Percentiles rank a stretch among this genome's conserved stretches.
These are phyloP conservation scores for Teratosphaeria pseudoeucalypti DNA, from an alignment of 2,329 filamentous ascomycete genomes.

Conservation along the genomic window DNA sequence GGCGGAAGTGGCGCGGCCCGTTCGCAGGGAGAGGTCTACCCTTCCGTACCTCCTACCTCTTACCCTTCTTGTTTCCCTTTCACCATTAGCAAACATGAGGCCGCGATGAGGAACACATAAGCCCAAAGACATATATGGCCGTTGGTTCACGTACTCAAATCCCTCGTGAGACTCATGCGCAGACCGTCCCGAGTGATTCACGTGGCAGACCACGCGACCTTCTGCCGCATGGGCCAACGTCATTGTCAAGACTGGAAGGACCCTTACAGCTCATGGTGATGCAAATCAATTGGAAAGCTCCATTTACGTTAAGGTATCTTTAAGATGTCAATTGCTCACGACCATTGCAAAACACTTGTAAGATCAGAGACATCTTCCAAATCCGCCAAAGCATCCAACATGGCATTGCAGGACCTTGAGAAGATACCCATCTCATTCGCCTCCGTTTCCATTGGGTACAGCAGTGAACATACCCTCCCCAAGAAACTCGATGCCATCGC, in stretches of 20 bases:
- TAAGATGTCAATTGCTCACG: neutral
- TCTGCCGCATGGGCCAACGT: neutral
- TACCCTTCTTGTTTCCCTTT: no score
- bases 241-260: neutral
- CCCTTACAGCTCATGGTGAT: neutral
- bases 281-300: neutral
- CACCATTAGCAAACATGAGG: no score
- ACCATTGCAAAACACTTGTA: neutral
- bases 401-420: constrained; percentile 7
- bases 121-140: neutral
- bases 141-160: neutral
- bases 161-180: no score
- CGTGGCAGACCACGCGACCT: neutral
- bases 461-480: constrained; percentile 42
- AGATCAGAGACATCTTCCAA: neutral
- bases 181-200: neutral
- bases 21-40: no score
- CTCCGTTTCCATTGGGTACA: constrained; percentile 45
- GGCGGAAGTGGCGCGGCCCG: no score
- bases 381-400: neutral
- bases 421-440: constrained; percentile 44
- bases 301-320: neutral
- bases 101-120: neutral
- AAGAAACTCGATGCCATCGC: constrained; percentile 53
- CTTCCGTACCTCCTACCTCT: no score